phyloP scores from a whole-genome alignment of 78 protist genomes.

The Dictyostelium intermedium region DNA sequence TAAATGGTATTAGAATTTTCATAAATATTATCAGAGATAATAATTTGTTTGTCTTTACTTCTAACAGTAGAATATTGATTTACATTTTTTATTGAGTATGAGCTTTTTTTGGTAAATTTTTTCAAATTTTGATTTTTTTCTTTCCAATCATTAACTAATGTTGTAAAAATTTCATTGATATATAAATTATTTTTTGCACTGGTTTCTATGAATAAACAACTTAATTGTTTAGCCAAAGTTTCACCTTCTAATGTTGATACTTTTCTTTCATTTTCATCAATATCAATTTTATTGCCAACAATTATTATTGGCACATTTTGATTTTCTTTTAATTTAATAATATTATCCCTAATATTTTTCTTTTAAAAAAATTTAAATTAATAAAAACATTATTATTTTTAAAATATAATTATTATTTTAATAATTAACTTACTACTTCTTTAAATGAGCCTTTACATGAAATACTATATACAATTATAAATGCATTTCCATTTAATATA shows the following conservation, averaged over 20 bases:
- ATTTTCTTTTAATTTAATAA: slow-evolving; percentile 28
- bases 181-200: slow-evolving; percentile 82
- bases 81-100: not conserved
- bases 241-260: slow-evolving; percentile 85
- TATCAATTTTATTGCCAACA: slow-evolving; percentile 76
- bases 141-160: slow-evolving; percentile 36
- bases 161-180: not conserved
- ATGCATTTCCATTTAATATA: slow-evolving; percentile 74
- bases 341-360: slow-evolving; percentile 31
- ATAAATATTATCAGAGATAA: not conserved
- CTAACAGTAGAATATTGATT: not conserved
- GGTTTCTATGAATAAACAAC: slow-evolving; percentile 87
- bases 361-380: not conserved
- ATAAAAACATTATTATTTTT: not conserved
- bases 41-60: not conserved
- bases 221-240: slow-evolving; percentile 52
- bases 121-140: not conserved
- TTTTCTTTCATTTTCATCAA: slow-evolving; percentile 50
- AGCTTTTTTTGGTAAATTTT: not conserved
- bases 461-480: slow-evolving; percentile 65
- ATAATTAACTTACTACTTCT: slow-evolving; percentile 85
- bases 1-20: not conserved
- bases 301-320: slow-evolving; percentile 46
- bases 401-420: no score
- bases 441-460: slow-evolving; percentile 83